These are phyloP conservation scores for Daldinia loculata DNA, from an alignment of 495 filamentous ascomycete species.

Conservation along the genomic window DNA sequence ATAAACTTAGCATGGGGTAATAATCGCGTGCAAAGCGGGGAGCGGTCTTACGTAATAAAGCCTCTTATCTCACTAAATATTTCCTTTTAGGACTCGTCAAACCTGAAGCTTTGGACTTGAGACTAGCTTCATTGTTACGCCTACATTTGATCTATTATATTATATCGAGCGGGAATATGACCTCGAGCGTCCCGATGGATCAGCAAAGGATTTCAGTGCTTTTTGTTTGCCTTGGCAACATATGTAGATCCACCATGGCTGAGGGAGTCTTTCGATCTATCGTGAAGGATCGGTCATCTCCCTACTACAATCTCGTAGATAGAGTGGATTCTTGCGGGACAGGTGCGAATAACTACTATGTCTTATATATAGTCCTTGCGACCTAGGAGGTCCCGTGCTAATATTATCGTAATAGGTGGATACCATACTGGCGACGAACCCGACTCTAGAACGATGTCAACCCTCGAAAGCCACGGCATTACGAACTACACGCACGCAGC, in stretches of 20 bases:
- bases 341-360: conserved; percentile 43
- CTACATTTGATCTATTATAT: background rate
- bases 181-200: conserved; percentile 29
- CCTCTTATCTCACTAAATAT: background rate
- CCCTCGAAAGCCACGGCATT: conserved; percentile 77
- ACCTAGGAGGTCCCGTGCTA: background rate
- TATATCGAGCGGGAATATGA: background rate
- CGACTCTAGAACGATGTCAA: conserved; percentile 85
- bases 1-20: too few relatives aligned
- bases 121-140: background rate
- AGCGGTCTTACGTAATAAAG: background rate
- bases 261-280: conserved; percentile 88
- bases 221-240: conserved; percentile 97
- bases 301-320: conserved; percentile 66
- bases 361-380: background rate
- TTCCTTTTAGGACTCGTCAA: background rate
- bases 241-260: conserved; percentile 94
- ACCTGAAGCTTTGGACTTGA: too few relatives aligned
- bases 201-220: conserved; percentile 72
- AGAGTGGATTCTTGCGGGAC: conserved; percentile 91
- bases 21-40: background rate
- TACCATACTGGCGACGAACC: conserved; percentile 80
- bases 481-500: conserved; percentile 79
- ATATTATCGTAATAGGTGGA: conserved; percentile 53
- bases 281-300: conserved; percentile 59